Conservation (phyloP, 2,329 filamentous ascomycete species). For the Pseudogymnoascus sp. region DNA sequence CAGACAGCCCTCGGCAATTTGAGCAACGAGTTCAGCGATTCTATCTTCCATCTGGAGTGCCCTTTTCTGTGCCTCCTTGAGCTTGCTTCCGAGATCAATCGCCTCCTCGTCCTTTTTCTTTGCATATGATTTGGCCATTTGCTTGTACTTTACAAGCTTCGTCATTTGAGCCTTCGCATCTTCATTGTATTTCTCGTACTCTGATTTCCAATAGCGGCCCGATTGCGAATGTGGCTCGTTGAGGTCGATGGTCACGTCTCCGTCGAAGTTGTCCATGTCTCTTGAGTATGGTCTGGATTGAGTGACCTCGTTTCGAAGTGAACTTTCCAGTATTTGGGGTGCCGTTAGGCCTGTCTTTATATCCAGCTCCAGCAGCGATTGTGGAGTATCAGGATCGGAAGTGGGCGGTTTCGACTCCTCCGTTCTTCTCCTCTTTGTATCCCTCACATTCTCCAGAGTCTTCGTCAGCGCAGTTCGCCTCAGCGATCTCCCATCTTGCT, state of each 20-base stretch:
- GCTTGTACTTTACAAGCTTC: constrained; percentile 71
- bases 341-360: constrained; percentile 2
- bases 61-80: constrained; percentile 61
- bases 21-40: constrained; percentile 51
- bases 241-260: constrained; percentile 61
- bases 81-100: constrained; percentile 53
- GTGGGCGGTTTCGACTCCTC: neutral
- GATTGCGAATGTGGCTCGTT: constrained; percentile 68
- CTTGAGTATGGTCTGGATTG: constrained; percentile 23
- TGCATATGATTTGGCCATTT: constrained; percentile 70
- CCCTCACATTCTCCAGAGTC: constrained; percentile 38
- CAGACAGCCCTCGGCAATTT: constrained; percentile 37
- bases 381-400: neutral
- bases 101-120: constrained; percentile 69
- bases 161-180: constrained; percentile 67
- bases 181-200: constrained; percentile 65
- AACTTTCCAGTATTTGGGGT: constrained; percentile 6
- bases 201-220: constrained; percentile 71
- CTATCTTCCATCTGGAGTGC: constrained; percentile 56
- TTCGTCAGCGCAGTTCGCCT: constrained; percentile 35
- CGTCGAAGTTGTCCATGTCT: constrained; percentile 34
- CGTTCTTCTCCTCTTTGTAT: constrained; percentile 17
- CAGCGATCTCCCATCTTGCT: neutral
- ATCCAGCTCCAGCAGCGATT: constrained; percentile 3
- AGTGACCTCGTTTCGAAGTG: constrained; percentile 4